These are phyloP conservation scores for Coprinopsis cinerea DNA, from an alignment of 768 basidiomycete genomes.

Conservation along the genomic window DNA sequence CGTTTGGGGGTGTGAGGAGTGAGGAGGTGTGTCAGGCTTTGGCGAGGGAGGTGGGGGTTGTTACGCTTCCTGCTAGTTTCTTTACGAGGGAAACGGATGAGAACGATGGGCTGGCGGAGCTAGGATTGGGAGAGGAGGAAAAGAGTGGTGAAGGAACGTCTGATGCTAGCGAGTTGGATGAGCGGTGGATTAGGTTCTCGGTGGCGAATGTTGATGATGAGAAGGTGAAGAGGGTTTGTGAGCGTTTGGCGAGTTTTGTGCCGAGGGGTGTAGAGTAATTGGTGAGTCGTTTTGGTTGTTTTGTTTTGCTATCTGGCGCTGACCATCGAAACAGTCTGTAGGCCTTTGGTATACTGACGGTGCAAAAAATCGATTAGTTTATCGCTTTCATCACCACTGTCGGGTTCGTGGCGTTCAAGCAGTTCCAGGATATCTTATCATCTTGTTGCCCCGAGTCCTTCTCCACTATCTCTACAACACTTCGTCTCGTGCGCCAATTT, in stretches of 20 bases:
- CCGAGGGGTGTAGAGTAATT: too few species aligned
- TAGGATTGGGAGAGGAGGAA: constrained; percentile 23
- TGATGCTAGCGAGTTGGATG: constrained; percentile 19
- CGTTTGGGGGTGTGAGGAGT: constrained; percentile 43
- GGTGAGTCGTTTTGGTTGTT: too few species aligned
- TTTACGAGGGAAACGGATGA: constrained; percentile 31
- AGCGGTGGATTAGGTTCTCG: constrained; percentile 71
- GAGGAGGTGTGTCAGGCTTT: constrained; percentile 52
- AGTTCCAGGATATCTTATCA: too few species aligned
- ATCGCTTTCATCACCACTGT: too few species aligned
- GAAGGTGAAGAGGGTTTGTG: constrained; percentile 45
- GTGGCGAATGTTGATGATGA: constrained; percentile 76
- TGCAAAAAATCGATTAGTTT: too few species aligned
- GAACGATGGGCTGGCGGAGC: neutral
- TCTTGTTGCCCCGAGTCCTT: too few species aligned
- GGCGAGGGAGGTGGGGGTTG: constrained; percentile 56
- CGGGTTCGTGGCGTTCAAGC: too few species aligned
- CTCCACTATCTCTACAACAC: too few species aligned
- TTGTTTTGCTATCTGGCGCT: too few species aligned
- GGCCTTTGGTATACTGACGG: too few species aligned
- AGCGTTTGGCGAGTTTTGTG: constrained; percentile 35
- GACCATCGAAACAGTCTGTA: too few species aligned
- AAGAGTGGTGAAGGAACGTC: constrained; percentile 6
- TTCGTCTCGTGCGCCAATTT: too few species aligned
- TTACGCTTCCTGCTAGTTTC: constrained; percentile 61